Base-by-base conservation (phyloP, 108 stramenopile genomes). In the Nitzschia sp. region DNA sequence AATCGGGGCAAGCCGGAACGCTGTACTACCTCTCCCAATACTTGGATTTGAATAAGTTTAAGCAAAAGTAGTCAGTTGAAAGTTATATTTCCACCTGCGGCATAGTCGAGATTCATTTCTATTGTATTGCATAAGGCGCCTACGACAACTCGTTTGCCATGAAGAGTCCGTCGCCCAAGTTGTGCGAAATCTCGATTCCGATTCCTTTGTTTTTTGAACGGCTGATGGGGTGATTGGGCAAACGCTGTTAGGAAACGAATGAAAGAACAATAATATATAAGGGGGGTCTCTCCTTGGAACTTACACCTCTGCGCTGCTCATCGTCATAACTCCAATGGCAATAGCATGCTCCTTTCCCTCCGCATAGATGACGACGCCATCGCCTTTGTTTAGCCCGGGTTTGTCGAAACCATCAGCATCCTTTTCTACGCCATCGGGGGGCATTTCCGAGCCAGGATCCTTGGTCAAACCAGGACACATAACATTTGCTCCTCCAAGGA, bases 401-500 rank as follows among this genome's bases (percentile, higher is more conserved):
- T 78, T 84, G 33, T 90, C 79, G 33, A 94, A 84, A 15, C 87
- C 90, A 46, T 93, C 60, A 17, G 74, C 84, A 33, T 82, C 80
- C 45, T 81, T 33, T 34, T 79, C 69, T 21, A 51, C 65, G 9
- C 82, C 72, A 54, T 96, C 94, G 0, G 75, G 68, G 9, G 88
- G 87, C 87, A 98, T 90, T 35, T 80, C 70, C 13, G 88, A 89
- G 15, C 92, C 94, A n/a, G 74, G 73, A 46, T 57, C 11, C 66
- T 90, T 90, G 15, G 97, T 97, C 63, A 99, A 70, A 46, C 98
- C 98, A 17, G 97, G 97, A 73, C 97, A 97, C 98, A 98, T 99
- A 45, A 98, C 81, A 75, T 98, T 93, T 13, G 98, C 97, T n/a
- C 98, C 98, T 9, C 95, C 97, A 24, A 99, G 64, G 34, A 98